These are phyloP conservation scores for Fomitopsis schrenkii DNA, from an alignment of 1,284 basidiomycete genomes.

Conservation along the genomic window DNA sequence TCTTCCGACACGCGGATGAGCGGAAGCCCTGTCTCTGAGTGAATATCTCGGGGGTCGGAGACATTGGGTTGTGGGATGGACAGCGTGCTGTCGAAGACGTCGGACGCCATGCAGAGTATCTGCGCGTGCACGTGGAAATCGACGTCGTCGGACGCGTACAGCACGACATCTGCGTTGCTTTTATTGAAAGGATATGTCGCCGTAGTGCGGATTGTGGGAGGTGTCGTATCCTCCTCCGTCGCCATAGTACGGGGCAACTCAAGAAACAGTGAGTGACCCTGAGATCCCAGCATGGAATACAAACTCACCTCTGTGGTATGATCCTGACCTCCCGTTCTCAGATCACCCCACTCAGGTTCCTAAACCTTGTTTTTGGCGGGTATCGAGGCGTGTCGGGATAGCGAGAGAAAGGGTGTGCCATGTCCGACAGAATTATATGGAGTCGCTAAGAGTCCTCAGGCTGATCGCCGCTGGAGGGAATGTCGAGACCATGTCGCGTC, in stretches of 20 bases:
- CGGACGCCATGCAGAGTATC: slow-evolving; percentile 11
- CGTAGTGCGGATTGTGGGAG: background rate
- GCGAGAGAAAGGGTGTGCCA: too few relatives aligned
- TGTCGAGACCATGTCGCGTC: background rate
- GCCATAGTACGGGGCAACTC: background rate
- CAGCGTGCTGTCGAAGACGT: slow-evolving; percentile 6
- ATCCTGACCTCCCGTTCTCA: too few relatives aligned
- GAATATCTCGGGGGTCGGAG: background rate
- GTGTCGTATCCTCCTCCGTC: background rate
- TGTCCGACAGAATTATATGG: background rate
- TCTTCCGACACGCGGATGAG: slow-evolving; percentile 2
- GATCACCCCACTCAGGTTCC: background rate
- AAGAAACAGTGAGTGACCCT: too few relatives aligned
- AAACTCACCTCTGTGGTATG: too few relatives aligned
- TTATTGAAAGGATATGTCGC: slow-evolving; percentile 11
- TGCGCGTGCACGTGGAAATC: slow-evolving; percentile 9
- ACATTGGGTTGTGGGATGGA: slow-evolving; percentile 2
- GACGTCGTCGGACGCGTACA: slow-evolving; percentile 8
- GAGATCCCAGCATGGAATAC: too few relatives aligned
- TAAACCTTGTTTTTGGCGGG: background rate
- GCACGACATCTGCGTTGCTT: slow-evolving; percentile 9
- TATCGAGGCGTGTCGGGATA: background rate
- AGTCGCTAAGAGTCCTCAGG: background rate
- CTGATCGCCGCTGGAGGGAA: background rate
- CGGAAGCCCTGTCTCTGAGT: background rate